Base-by-base conservation (phyloP, 768 basidiomycete species). In the Agrocybe chaxingu region DNA sequence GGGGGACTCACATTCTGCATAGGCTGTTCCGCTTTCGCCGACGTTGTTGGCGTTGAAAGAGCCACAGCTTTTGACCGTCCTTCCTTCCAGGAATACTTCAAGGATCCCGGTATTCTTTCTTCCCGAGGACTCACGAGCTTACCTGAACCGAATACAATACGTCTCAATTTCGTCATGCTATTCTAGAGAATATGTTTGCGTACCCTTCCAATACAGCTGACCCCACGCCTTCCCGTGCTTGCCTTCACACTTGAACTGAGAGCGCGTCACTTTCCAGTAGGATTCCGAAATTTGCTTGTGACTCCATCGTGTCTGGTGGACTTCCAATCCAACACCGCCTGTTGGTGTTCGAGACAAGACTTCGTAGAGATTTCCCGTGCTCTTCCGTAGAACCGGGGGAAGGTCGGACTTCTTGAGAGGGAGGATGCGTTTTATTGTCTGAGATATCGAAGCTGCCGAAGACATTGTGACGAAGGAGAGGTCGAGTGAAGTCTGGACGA, bases 161-260 rank as follows among this genome's bases (percentile, higher is more conserved):
- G n/a, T n/a, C 42, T 50, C 32, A 46, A 35, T 7, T 38, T 16
- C 31, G 53, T 43, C n/a, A 42, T 45, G 39, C 16, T 36, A 50
- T 2, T n/a, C 24, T 18, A 13, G 11, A 24, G 0, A 16, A 35
- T 40, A 29, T 24, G 24, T n/a, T 18, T 42, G 29, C 82, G 51
- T 46, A 91, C 91, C 89, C 72, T 76, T 82, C 89, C 90, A 93
- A 48, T 82, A 76, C 4, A 92, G 69, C 52, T 74, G 72, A 6
- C 91, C 91, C 92, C 92, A 93, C 12, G 81, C 90, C 65, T 85
- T 91, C 2, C 91, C 91, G 57, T 91, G 87, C 24, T 66, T 73
- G 24, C 89, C 89, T 56, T 84, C 83, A 38, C 73, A 71, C 66
- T 92, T 93, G 63, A 92, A 81, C 54, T 73, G 70, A 31, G 87